Percentiles rank a stretch among this genome's conserved stretches.
phyloP scores from a whole-genome alignment of 2,329 filamentous ascomycete species.

The Penicillium expansum region DNA sequence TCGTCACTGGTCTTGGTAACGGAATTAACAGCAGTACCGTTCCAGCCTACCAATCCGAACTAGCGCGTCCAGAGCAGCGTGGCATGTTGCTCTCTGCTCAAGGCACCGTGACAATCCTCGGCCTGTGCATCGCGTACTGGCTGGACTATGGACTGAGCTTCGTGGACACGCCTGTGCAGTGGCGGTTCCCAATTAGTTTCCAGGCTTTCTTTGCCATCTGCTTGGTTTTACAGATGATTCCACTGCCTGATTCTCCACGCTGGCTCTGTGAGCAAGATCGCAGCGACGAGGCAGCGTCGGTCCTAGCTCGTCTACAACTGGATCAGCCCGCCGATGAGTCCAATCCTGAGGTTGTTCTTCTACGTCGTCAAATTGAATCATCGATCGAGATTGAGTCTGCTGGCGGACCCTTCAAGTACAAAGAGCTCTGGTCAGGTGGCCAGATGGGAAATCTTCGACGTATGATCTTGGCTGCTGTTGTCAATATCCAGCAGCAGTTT shows the following conservation, averaged over 20 bases:
- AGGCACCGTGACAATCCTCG: slow-evolving; percentile 43
- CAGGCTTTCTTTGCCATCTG: slow-evolving; percentile 43
- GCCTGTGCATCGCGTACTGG: slow-evolving; percentile 52
- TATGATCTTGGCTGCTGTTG: slow-evolving; percentile 33
- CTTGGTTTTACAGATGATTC: slow-evolving; percentile 35
- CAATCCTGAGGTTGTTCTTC: slow-evolving; percentile 14
- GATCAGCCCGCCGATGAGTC: slow-evolving; percentile 19
- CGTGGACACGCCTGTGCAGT: slow-evolving; percentile 34
- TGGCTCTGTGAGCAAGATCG: slow-evolving; percentile 36
- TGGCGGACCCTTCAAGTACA: slow-evolving; percentile 37
- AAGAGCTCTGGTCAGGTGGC: slow-evolving; percentile 36
- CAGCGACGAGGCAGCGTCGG: slow-evolving; percentile 30
- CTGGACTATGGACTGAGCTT: slow-evolving; percentile 42
- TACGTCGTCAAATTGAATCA: slow-evolving; percentile 28
- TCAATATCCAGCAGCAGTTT: slow-evolving; percentile 39
- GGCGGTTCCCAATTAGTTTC: slow-evolving; percentile 47
- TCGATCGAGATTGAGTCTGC: slow-evolving; percentile 37
- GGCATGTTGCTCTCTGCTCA: slow-evolving; percentile 22
- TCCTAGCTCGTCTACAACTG: slow-evolving; percentile 29
- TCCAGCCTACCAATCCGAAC: slow-evolving; percentile 21
- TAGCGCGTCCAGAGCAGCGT: slow-evolving; percentile 20
- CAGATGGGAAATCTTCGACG: slow-evolving; percentile 35
- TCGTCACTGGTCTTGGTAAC: slow-evolving; percentile 46
- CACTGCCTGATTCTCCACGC: slow-evolving; percentile 41
- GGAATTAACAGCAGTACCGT: slow-evolving; percentile 25